Evolutionary conservation across 2,329 filamentous ascomycete species (phyloP), one percentile per base, ranked within the genome.

Genomic region (Ophiocordyceps camponoti-floridani): DNA sequence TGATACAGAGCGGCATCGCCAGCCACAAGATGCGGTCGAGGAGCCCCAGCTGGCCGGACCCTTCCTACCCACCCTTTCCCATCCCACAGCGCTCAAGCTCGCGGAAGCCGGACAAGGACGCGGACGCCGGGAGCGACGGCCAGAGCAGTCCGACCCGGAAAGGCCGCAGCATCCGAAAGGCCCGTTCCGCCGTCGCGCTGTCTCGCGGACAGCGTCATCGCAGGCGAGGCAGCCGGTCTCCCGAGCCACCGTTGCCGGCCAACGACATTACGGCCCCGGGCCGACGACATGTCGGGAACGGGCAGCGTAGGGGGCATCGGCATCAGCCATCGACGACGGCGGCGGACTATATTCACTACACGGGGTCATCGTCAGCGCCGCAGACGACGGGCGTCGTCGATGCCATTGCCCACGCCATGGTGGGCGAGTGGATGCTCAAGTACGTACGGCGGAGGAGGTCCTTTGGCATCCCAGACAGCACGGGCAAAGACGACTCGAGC

Each of bases 351-450:
- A 79, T 75, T 2, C 53, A 53, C 37, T 57, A 57, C 45, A 64
- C 61, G 2, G 60, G 62, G 31, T 52, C 46, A 58, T 63, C 49
- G 55, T 63, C 50, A 78, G 71, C 51, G 65, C 69, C 75, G 28
- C 80, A 86, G 51, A 75, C 80, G 40, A 82, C 82, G 0, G 82
- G 79, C 41, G 85, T 96, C 13, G 89, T 98, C 6, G 91, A 96
- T 64, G 87, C 91, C 4, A 96, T 98, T 60, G 88, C 91, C 1
- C 88, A 94, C 57, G 93, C 89, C 0, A 98, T 98, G 91, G 86
- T 98, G 28, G 91, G 91, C 35, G 91, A 96, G 56, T 91, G 85
- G 83, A 89, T 93, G 84, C 88, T 81, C 68, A 93, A 93, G 62
- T 91, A 93, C 55, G 82, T 89, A 31, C 75, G 84, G 44, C 75